These are phyloP conservation scores for Epichloe brachyelytri DNA, from an alignment of 2,329 filamentous ascomycete genomes.

Conservation along the genomic window DNA sequence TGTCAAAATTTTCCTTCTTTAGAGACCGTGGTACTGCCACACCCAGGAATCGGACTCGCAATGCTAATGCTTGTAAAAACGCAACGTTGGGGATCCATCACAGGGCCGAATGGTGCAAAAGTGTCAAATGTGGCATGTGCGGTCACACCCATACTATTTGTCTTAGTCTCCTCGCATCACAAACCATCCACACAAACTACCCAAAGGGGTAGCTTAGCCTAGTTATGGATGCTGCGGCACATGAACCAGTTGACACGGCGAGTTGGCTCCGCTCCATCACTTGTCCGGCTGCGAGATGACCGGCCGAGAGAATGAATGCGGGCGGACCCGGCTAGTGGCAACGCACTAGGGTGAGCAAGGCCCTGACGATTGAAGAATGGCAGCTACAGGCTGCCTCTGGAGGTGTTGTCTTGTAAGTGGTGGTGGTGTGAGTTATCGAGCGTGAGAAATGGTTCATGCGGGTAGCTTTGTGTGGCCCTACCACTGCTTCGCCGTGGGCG, in stretches of 20 bases:
- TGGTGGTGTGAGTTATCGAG: neutral
- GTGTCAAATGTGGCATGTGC: neutral
- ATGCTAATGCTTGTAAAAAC: neutral
- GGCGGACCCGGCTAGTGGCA: neutral
- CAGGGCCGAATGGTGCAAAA: neutral
- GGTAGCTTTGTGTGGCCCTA: neutral
- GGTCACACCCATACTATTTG: neutral
- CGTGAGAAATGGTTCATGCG: slow-evolving; percentile 2
- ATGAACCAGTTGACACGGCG: neutral
- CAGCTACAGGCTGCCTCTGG: no score
- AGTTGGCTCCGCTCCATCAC: neutral
- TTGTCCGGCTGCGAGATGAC: neutral
- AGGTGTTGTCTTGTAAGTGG: neutral
- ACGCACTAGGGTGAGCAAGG: no score
- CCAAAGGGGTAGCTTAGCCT: slow-evolving; percentile 1
- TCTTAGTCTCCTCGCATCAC: neutral
- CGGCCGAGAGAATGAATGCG: neutral
- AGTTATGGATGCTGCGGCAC: neutral
- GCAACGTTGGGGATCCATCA: slow-evolving; percentile 1
- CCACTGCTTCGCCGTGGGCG: neutral
- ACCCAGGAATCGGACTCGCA: neutral
- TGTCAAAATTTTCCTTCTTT: neutral
- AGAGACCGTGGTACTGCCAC: neutral
- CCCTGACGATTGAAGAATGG: no score
- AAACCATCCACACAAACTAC: neutral